These are phyloP conservation scores for Tetrapyrgos nigripes DNA, from an alignment of 1,284 basidiomycete species.

Conservation along the genomic window DNA sequence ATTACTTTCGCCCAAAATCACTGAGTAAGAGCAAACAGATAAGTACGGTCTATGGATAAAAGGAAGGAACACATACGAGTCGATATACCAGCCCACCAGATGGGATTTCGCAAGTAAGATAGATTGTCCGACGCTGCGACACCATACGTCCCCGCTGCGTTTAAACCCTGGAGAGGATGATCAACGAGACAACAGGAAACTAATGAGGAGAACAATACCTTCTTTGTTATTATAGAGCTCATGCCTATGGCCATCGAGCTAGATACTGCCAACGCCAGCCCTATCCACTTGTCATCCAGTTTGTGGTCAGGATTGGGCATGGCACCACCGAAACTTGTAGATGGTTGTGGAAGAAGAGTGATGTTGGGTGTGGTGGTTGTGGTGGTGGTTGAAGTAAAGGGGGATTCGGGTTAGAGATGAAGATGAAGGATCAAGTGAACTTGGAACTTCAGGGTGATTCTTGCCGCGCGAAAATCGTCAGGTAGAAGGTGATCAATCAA, in stretches of 20 bases:
- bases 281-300: conserved; percentile 92
- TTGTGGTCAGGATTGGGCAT: too few species aligned
- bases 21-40: background rate
- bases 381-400: too few species aligned
- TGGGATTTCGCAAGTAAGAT: conserved; percentile 89
- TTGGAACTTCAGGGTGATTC: too few species aligned
- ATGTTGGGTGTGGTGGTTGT: too few species aligned
- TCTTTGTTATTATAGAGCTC: conserved; percentile 97
- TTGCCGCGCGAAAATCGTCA: too few species aligned
- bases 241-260: conserved; percentile 89
- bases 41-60: background rate
- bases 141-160: conserved; percentile 73
- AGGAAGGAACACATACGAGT: conserved; percentile 69
- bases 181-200: conserved; percentile 7
- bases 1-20: conserved; percentile 12
- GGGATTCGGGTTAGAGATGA: too few species aligned
- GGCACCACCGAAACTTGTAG: too few species aligned
- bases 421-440: too few species aligned
- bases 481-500: too few species aligned
- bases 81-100: conserved; percentile 97
- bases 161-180: conserved; percentile 75
- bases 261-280: conserved; percentile 84
- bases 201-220: conserved; percentile 56
- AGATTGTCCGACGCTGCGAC: conserved; percentile 77
- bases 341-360: too few species aligned